These are phyloP conservation scores for Verticillium longisporum DNA, from an alignment of 2,329 filamentous ascomycete species.

Conservation along the genomic window DNA sequence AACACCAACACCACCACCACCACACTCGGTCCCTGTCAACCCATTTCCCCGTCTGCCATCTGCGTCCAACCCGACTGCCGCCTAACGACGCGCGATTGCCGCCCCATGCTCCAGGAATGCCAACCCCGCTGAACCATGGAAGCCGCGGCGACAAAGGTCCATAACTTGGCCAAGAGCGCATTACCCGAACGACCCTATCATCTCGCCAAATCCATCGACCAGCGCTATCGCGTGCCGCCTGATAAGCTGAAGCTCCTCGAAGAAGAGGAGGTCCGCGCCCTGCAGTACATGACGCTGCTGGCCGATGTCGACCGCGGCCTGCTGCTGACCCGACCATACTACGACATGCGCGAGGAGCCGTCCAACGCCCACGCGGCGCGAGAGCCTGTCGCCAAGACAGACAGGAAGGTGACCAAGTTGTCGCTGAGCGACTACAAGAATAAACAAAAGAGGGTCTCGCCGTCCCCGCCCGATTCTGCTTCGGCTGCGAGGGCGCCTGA, in stretches of 20 bases:
- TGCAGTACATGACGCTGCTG: constrained; percentile 52
- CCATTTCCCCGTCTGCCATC: not conserved
- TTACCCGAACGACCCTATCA: constrained; percentile 47
- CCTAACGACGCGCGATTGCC: not conserved
- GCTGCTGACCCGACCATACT: constrained; percentile 49
- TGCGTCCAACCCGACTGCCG: not conserved
- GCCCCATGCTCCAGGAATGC: constrained; percentile 10
- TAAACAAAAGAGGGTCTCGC: constrained; percentile 33
- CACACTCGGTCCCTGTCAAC: not conserved
- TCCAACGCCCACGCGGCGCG: constrained; percentile 30
- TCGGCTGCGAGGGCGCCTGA: not conserved
- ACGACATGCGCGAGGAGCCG: constrained; percentile 49
- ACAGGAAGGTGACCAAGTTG: constrained; percentile 46
- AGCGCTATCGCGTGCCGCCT: constrained; percentile 37
- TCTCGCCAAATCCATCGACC: constrained; percentile 40
- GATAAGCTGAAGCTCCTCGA: constrained; percentile 33
- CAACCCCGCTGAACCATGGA: constrained; percentile 42
- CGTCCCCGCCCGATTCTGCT: constrained; percentile 11
- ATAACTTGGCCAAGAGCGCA: constrained; percentile 44
- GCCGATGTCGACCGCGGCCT: constrained; percentile 50
- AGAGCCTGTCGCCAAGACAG: constrained; percentile 31
- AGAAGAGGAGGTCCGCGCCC: constrained; percentile 40
- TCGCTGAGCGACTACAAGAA: constrained; percentile 55
- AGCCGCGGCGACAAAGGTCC: constrained; percentile 50
- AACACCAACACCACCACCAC: no score